Conservation (phyloP, 2,329 filamentous ascomycete species). For the Graphilbum sp. region DNA sequence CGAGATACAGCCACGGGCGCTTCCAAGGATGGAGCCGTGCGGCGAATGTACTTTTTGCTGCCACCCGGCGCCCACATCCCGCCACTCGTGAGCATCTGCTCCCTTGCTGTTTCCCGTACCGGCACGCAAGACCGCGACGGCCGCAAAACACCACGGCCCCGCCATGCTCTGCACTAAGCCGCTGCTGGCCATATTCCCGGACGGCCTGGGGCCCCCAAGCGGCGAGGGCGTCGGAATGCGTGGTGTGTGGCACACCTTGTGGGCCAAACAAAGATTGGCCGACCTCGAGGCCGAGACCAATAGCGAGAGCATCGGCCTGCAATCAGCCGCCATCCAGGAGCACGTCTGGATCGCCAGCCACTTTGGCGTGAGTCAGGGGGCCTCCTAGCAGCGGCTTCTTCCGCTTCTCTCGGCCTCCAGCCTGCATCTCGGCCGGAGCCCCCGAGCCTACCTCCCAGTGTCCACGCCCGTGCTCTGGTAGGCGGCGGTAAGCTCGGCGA, state of each 20-base stretch:
- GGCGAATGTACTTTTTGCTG: constrained; percentile 62
- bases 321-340: constrained; percentile 73
- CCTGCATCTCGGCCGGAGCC: constrained; percentile 1
- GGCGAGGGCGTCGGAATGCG: constrained; percentile 54
- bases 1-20: constrained; percentile 31
- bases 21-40: constrained; percentile 26
- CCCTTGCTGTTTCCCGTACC: constrained; percentile 17
- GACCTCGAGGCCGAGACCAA: constrained; percentile 63
- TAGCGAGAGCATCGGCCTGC: constrained; percentile 63
- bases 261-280: constrained; percentile 69
- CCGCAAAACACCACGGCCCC: constrained; percentile 11
- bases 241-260: constrained; percentile 76
- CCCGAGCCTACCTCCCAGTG: constrained; percentile 24
- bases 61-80: constrained; percentile 58
- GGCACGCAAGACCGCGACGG: constrained; percentile 11
- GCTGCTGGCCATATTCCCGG: constrained; percentile 72
- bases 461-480: constrained; percentile 42
- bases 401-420: neutral
- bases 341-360: constrained; percentile 73
- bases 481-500: constrained; percentile 59
- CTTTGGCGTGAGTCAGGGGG: constrained; percentile 42
- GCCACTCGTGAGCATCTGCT: constrained; percentile 46
- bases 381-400: too few species aligned
- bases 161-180: constrained; percentile 52
- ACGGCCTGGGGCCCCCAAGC: constrained; percentile 51